A percentile compares a stretch with the other conserved stretches of the same genome.
These are phyloP conservation scores for Anthracocystis setariae DNA, from an alignment of 1,284 basidiomycete genomes.

Conservation along the genomic window DNA sequence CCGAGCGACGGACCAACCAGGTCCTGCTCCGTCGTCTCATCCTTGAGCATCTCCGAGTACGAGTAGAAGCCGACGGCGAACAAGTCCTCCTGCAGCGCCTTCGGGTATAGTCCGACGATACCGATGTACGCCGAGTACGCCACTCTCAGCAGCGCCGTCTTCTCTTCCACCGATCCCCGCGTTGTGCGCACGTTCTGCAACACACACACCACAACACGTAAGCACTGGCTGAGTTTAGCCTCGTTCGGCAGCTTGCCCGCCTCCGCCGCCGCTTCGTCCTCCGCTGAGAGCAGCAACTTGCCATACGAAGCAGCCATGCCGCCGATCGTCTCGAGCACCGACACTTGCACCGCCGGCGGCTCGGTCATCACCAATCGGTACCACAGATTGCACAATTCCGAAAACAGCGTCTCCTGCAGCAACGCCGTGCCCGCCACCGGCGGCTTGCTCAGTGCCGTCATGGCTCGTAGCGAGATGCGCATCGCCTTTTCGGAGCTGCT, in stretches of 20 bases:
- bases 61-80: constrained; percentile 82
- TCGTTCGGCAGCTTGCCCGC: constrained; percentile 67
- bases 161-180: constrained; percentile 47
- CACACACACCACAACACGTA: constrained; percentile 82
- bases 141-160: constrained; percentile 75
- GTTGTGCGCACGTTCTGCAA: constrained; percentile 77
- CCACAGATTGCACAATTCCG: constrained; percentile 87
- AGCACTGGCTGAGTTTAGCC: constrained; percentile 76
- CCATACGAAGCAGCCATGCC: constrained; percentile 75
- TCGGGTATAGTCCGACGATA: constrained; percentile 75
- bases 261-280: constrained; percentile 33
- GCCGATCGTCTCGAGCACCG: constrained; percentile 79
- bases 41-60: constrained; percentile 75
- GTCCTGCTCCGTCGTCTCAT: constrained; percentile 57
- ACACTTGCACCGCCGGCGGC: constrained; percentile 76
- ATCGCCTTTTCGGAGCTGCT: constrained; percentile 66
- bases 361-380: constrained; percentile 92
- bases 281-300: constrained; percentile 55
- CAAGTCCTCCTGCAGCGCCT: constrained; percentile 76
- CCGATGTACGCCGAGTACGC: constrained; percentile 77
- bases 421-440: constrained; percentile 84
- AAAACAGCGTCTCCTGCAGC: constrained; percentile 80
- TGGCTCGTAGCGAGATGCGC: constrained; percentile 77
- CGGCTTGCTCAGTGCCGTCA: constrained; percentile 80
- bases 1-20: constrained; percentile 53